Percentiles rank a stretch among this genome's conserved stretches.
Conservation (phyloP, 164 flowering plant species). For the Echeveria elegans region DNA sequence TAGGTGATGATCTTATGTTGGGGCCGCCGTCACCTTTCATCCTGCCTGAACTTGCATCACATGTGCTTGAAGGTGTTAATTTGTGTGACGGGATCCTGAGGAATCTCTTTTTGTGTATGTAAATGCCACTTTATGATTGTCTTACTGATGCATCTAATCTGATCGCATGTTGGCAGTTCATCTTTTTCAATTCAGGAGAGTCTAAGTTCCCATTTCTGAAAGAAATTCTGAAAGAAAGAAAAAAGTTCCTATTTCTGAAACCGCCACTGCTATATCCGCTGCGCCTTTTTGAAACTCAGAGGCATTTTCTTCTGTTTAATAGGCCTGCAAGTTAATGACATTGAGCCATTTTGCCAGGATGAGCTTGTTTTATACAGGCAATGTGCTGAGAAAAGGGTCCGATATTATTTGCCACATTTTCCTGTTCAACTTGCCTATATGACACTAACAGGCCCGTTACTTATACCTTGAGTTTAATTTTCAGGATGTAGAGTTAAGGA, state of each 20-base stretch:
- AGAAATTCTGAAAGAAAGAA: no score
- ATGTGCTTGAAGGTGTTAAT: slow-evolving; percentile 87
- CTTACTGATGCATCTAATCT: background rate
- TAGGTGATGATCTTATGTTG: slow-evolving; percentile 92
- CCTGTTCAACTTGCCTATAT: no score
- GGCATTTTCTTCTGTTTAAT: slow-evolving; percentile 8
- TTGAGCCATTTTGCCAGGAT: slow-evolving; percentile 95
- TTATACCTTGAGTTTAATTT: slow-evolving; percentile 2
- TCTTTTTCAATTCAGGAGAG: no score
- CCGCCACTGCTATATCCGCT: no score
- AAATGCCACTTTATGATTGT: background rate
- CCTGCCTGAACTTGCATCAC: slow-evolving; percentile 90
- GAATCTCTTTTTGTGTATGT: slow-evolving; percentile 78
- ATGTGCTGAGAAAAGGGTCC: slow-evolving; percentile 83
- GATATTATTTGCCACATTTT: slow-evolving; percentile 8
- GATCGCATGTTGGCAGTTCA: background rate
- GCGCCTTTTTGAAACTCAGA: background rate
- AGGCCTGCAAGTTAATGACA: slow-evolving; percentile 90
- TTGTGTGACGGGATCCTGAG: slow-evolving; percentile 80
- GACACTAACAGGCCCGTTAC: background rate
- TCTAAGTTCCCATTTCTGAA: background rate
- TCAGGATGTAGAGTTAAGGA: slow-evolving; percentile 74
- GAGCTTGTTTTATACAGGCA: slow-evolving; percentile 76
- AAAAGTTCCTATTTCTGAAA: background rate
- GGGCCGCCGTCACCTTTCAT: slow-evolving; percentile 96